phyloP scores from a whole-genome alignment of 2,329 filamentous ascomycete species.

The Cladosporium sp. region DNA sequence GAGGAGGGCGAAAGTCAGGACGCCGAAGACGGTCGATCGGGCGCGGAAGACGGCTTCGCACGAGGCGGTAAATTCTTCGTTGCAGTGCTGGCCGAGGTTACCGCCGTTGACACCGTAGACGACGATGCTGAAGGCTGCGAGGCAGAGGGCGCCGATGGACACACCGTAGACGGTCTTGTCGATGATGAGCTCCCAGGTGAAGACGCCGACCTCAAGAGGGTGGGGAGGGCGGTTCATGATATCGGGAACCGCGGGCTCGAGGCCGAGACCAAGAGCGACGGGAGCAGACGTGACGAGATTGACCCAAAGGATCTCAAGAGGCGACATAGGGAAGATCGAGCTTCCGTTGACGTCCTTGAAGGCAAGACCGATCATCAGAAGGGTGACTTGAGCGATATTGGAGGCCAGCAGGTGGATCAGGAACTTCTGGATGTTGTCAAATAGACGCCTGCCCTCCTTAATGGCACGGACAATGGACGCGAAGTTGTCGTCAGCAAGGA shows the following conservation, averaged over 20 bases:
- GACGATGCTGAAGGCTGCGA: conserved; percentile 35
- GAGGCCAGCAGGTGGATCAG: conserved; percentile 40
- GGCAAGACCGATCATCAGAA: conserved; percentile 37
- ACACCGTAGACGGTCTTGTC: conserved; percentile 41
- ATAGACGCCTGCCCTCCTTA: conserved; percentile 36
- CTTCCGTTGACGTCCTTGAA: conserved; percentile 36
- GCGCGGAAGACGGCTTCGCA: conserved; percentile 37
- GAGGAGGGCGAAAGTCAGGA: conserved; percentile 37
- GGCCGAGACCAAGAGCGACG: conserved; percentile 37
- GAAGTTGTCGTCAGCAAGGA: conserved; percentile 37
- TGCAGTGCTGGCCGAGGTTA: conserved; percentile 35
- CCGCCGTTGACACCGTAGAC: conserved; percentile 35
- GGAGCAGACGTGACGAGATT: conserved; percentile 40
- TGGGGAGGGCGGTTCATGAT: conserved; percentile 40
- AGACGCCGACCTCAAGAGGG: conserved; percentile 34
- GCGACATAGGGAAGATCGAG: conserved; percentile 38
- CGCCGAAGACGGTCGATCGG: conserved; percentile 36
- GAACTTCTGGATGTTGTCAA: conserved; percentile 39
- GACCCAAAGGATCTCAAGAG: conserved; percentile 40
- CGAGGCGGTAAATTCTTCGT: conserved; percentile 33
- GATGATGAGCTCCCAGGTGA: conserved; percentile 36
- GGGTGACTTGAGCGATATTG: conserved; percentile 39
- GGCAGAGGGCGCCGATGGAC: conserved; percentile 37
- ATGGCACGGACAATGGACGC: conserved; percentile 36
- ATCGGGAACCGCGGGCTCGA: conserved; percentile 37